A percentile compares a stretch with the other conserved stretches of the same genome.
phyloP scores from a whole-genome alignment of 2,329 filamentous ascomycete genomes.

The Diaporthe vaccinii region DNA sequence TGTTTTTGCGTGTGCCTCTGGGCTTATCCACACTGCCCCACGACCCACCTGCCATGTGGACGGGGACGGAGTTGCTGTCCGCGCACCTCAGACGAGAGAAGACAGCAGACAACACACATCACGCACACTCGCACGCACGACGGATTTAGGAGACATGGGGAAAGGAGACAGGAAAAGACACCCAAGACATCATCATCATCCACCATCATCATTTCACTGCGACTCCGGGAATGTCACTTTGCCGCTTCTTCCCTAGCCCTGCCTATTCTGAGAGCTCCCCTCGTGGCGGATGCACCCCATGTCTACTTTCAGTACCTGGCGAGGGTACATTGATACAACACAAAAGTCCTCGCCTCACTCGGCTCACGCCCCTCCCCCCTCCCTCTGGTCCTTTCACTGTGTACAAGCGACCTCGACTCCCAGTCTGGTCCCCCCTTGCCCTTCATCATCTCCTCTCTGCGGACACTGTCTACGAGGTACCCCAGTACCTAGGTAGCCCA shows the following conservation, averaged over 20 bases:
- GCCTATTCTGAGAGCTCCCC: constrained; percentile 14
- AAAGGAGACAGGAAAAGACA: constrained; percentile 1
- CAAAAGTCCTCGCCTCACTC: constrained; percentile 12
- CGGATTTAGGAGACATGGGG: not conserved
- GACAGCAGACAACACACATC: not conserved
- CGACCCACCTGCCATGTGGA: constrained; percentile 15
- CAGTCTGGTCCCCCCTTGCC: constrained; percentile 21
- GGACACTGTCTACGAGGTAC: constrained; percentile 22
- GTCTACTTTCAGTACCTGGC: not conserved
- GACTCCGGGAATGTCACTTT: constrained; percentile 13
- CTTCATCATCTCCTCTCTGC: constrained; percentile 24
- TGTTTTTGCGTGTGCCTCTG: constrained; percentile 1
- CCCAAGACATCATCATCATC: constrained; percentile 1
- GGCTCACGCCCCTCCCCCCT: not conserved
- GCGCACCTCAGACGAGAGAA: not conserved
- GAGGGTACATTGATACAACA: constrained; percentile 18
- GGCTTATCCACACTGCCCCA: constrained; percentile 30
- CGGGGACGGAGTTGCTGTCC: constrained; percentile 22
- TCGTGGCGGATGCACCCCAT: constrained; percentile 30
- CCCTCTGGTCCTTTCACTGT: not conserved
- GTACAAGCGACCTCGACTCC: not conserved
- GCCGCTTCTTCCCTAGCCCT: constrained; percentile 5
- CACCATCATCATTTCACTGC: not conserved
- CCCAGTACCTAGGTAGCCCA: not conserved
- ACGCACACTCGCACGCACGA: not conserved